phyloP scores from a whole-genome alignment of 768 basidiomycete genomes.

The Suillus hirtellus region DNA sequence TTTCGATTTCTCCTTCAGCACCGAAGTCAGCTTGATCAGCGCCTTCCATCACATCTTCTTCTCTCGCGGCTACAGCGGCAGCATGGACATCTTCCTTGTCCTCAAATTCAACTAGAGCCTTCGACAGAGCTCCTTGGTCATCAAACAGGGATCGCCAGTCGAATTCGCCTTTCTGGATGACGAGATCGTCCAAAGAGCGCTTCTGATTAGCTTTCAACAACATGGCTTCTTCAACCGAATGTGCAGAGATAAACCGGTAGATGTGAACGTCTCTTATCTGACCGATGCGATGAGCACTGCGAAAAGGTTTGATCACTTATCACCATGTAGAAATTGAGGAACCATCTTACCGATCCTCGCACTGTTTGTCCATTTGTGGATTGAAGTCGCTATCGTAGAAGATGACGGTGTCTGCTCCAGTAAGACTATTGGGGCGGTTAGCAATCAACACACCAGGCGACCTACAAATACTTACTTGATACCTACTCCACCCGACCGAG shows the following conservation, averaged over 20 bases:
- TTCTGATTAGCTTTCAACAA: slow-evolving; percentile 98
- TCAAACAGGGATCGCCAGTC: slow-evolving; percentile 88
- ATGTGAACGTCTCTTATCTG: slow-evolving; percentile 97
- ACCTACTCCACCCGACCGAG: slow-evolving; percentile 82
- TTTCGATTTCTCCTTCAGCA: slow-evolving; percentile 38
- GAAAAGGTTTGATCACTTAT: slow-evolving; percentile 6
- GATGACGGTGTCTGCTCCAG: slow-evolving; percentile 92
- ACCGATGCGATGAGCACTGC: slow-evolving; percentile 95
- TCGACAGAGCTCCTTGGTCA: slow-evolving; percentile 62
- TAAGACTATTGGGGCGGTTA: slow-evolving; percentile 48
- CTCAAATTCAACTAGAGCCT: slow-evolving; percentile 81
- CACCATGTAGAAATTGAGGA: not conserved
- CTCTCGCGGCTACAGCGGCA: slow-evolving; percentile 72
- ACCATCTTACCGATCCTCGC: slow-evolving; percentile 78
- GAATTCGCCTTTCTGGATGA: slow-evolving; percentile 93
- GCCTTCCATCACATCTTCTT: slow-evolving; percentile 70
- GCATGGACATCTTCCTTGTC: slow-evolving; percentile 87
- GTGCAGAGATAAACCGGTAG: slow-evolving; percentile 86
- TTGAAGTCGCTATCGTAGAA: slow-evolving; percentile 98
- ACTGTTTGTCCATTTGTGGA: slow-evolving; percentile 97
- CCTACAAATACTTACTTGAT: slow-evolving; percentile 72
- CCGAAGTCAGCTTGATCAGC: slow-evolving; percentile 82
- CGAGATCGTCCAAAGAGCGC: slow-evolving; percentile 83
- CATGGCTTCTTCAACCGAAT: slow-evolving; percentile 96
- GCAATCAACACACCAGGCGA: slow-evolving; percentile 21